Evolutionary conservation across 2,329 filamentous ascomycete species (phyloP), one percentile per base, ranked within the genome.

Genomic region (Orbilia javanica): DNA sequence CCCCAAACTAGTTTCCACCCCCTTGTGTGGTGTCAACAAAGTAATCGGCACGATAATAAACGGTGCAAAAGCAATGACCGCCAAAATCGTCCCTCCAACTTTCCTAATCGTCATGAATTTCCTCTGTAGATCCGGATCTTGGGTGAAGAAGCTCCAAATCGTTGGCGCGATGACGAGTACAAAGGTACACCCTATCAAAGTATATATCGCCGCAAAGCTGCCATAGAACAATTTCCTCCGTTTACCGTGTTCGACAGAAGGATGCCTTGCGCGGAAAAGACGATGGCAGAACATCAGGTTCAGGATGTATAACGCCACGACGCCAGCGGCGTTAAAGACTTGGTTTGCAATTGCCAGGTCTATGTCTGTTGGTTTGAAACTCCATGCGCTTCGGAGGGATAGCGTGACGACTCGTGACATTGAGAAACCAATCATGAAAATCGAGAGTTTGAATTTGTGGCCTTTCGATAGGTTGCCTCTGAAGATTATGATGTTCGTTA

Each of bases 251-350:
- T 78, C 74, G 15, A 78, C 74, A 6, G 74, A 72, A 0, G 93
- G 92, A 82, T 94, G 92, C 53, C 89, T 88, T 3, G 91, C 91
- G 67, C 93, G 88, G 18, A 96, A 84, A 27, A 97, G 87, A 53
- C 93, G 90, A 84, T 93, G 92, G 0, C 90, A 85, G 82, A 94
- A 92, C 81, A 96, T 85, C 48, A 96, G 84, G 84, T 97, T 96
- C 84, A 93, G 85, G 81, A 95, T 85, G 84, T 92, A 95, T 27
- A 96, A 85, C 6, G 96, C 84, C 36, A 96, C 83, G 15, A 94
- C 89, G 48, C 93, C 93, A 0, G 91, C 90, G 52, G 90, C 89
- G 72, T 93, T 88, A 81, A 96, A 90, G 82, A 96, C 88, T 80
- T 87, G 86, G 2, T 92, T 89, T 6, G 90, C 89, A 76, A 90